These are phyloP conservation scores for Geotrichum fermentans DNA, from an alignment of 1,139 yeast species.

Conservation along the genomic window DNA sequence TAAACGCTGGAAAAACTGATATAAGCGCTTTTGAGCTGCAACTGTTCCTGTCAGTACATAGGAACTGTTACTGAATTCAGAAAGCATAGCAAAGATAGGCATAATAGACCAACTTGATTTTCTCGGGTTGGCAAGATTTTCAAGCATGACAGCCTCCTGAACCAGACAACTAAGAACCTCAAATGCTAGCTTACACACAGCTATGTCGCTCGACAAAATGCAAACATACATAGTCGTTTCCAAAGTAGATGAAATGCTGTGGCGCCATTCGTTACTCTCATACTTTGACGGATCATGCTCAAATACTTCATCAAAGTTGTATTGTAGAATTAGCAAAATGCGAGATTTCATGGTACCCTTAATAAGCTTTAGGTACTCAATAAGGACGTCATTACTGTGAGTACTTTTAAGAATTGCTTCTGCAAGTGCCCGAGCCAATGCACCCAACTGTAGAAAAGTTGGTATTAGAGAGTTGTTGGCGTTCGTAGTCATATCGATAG, in stretches of 20 bases:
- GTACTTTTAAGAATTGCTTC: constrained; percentile 6
- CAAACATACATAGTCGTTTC: constrained; percentile 50
- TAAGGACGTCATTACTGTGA: constrained; percentile 20
- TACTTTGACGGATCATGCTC: constrained; percentile 24
- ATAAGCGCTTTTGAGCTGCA: constrained; percentile 66
- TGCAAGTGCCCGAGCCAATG: constrained; percentile 6
- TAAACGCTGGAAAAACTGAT: constrained; percentile 50
- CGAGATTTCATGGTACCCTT: constrained; percentile 25
- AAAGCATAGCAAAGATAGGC: constrained; percentile 39
- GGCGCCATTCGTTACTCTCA: constrained; percentile 31
- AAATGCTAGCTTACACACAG: constrained; percentile 51
- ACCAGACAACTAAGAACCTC: constrained; percentile 47
- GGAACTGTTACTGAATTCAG: constrained; percentile 53
- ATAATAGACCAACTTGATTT: constrained; percentile 31
- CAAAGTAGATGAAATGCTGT: constrained; percentile 34
- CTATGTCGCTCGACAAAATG: constrained; percentile 55
- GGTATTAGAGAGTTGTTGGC: constrained; percentile 10
- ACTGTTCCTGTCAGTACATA: constrained; percentile 68
- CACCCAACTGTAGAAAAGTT: constrained; percentile 15
- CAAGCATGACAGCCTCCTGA: constrained; percentile 38
- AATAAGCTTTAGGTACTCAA: constrained; percentile 29
- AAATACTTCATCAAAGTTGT: constrained; percentile 32
- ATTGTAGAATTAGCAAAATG: constrained; percentile 30
- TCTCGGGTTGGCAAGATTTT: constrained; percentile 25
- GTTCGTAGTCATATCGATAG: constrained; percentile 5